These are phyloP conservation scores for Claviceps capensis DNA, from an alignment of 2,329 filamentous ascomycete species.

Conservation along the genomic window DNA sequence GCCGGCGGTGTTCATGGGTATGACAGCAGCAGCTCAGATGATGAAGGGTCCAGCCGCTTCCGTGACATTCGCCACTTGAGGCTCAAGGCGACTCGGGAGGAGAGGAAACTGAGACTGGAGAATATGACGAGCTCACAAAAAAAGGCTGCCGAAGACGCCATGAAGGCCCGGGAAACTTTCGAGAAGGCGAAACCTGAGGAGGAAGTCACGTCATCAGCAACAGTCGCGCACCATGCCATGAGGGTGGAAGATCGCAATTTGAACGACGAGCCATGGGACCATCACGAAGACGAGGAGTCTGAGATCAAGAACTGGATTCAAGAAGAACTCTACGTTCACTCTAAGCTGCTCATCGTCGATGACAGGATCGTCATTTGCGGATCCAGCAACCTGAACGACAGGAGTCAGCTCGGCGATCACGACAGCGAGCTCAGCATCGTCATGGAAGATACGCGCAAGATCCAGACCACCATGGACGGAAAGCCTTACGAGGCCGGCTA, in stretches of 20 bases:
- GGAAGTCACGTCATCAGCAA: slow-evolving; percentile 23
- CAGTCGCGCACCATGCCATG: slow-evolving; percentile 72
- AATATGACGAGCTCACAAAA: slow-evolving; percentile 13
- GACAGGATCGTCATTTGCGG: slow-evolving; percentile 77
- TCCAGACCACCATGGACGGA: slow-evolving; percentile 68
- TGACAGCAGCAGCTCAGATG: slow-evolving; percentile 24
- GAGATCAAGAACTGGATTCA: slow-evolving; percentile 87
- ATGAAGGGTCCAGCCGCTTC: slow-evolving; percentile 1
- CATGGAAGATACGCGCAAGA: slow-evolving; percentile 64
- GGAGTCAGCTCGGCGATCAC: slow-evolving; percentile 74
- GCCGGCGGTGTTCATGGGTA: slow-evolving; percentile 53
- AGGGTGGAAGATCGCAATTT: slow-evolving; percentile 38
- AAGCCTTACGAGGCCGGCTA: slow-evolving; percentile 63
- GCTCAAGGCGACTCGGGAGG: slow-evolving; percentile 22
- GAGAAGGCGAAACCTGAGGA: slow-evolving; percentile 31
- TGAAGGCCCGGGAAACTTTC: slow-evolving; percentile 37
- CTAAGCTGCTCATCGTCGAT: slow-evolving; percentile 80
- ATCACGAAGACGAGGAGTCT: slow-evolving; percentile 45
- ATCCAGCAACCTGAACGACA: slow-evolving; percentile 84
- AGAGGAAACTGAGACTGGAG: not conserved
- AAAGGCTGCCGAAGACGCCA: slow-evolving; percentile 23
- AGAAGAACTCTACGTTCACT: slow-evolving; percentile 92
- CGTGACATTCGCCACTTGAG: slow-evolving; percentile 1
- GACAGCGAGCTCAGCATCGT: slow-evolving; percentile 86
- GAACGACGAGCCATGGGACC: slow-evolving; percentile 64